Evolutionary conservation across 345 rosid species (phyloP), one percentile per base, ranked within the genome.

Genomic region (Orychophragmus violaceus): DNA sequence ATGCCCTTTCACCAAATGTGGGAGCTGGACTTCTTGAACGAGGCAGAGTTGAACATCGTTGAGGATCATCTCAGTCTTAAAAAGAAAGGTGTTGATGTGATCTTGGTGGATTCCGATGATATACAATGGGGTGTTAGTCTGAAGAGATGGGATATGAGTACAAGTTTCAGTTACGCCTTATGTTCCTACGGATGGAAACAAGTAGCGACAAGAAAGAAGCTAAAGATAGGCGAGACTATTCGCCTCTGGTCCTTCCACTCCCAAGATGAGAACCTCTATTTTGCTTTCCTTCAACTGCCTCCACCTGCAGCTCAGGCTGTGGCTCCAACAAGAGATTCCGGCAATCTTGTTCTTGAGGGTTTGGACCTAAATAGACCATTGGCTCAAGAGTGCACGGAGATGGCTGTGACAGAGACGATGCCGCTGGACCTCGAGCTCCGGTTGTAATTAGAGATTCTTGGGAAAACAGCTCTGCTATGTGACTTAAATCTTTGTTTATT

Each of bases 101-200:
- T 8, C 55, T 42, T 70, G 36, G 50, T 70, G 46, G 6, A 6
- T 6, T 3, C 19, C 16, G 16, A 41, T 6, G 27, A n/a, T 61
- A 0, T 5, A 8, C 1, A 5, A 0, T 52, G 74, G 42, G 1
- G 13, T 0, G 36, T 39, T 52, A 70, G 23, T 48, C 7, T 61
- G 1, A 70, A 62, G 46, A 61, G 44, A 61, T 70, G 74, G 74
- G 22, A 62, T 8, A 70, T 62, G 62, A 3, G 0, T 3, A 2
- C 8, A 13, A 2, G 1, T 42, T 3, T 21, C 18, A 22, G 42
- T 14, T 70, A 70, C 48, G 39, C 2, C 22, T 30, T 53, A 3
- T 14, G 23, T 16, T 0, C 48, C n/a, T n/a, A n/a, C 0, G 56
- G 69, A 3, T 70, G 75, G 75, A n/a, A 24, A 8, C 9, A 0